Conservation (phyloP, 2,329 filamentous ascomycete genomes). For the Monosporascus ibericus region DNA sequence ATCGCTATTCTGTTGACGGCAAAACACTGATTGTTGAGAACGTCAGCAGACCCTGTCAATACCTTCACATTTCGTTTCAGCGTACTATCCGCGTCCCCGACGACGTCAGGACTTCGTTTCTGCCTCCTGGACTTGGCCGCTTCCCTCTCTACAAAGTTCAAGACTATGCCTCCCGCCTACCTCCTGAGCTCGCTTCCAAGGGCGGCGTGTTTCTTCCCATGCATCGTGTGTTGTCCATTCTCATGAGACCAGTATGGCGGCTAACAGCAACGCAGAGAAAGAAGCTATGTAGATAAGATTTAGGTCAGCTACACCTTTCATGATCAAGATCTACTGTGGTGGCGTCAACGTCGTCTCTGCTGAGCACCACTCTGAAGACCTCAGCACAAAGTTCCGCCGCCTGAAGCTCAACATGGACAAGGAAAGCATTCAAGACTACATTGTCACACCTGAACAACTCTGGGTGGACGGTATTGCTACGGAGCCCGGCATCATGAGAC, state of each 20-base stretch:
- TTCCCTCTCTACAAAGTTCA: conserved; percentile 34
- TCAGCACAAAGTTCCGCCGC: conserved; percentile 9
- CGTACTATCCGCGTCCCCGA: conserved; percentile 39
- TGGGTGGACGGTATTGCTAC: conserved; percentile 36
- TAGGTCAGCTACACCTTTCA: conserved; percentile 19
- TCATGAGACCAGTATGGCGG: not conserved
- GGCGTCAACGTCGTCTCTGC: conserved; percentile 35
- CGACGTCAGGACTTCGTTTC: conserved; percentile 19
- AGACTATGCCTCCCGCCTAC: conserved; percentile 26
- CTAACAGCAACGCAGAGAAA: conserved; percentile 8
- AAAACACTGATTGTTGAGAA: not conserved
- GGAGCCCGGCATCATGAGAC: conserved; percentile 31
- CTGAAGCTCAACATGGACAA: not conserved
- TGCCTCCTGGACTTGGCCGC: conserved; percentile 30
- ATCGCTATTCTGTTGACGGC: not conserved
- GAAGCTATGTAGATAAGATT: conserved; percentile 37
- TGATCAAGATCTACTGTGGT: conserved; percentile 34
- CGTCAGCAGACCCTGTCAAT: not conserved
- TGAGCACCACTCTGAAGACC: conserved; percentile 19
- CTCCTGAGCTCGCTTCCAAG: conserved; percentile 28
- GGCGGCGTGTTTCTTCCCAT: conserved; percentile 42
- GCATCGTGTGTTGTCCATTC: conserved; percentile 19
- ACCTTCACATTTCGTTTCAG: conserved; percentile 29
- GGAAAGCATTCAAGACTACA: conserved; percentile 21
- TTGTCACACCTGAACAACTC: conserved; percentile 29